Evolutionary conservation across 163 green algal genomes (phyloP).

Genomic region (Chloroidium sp.): DNA sequence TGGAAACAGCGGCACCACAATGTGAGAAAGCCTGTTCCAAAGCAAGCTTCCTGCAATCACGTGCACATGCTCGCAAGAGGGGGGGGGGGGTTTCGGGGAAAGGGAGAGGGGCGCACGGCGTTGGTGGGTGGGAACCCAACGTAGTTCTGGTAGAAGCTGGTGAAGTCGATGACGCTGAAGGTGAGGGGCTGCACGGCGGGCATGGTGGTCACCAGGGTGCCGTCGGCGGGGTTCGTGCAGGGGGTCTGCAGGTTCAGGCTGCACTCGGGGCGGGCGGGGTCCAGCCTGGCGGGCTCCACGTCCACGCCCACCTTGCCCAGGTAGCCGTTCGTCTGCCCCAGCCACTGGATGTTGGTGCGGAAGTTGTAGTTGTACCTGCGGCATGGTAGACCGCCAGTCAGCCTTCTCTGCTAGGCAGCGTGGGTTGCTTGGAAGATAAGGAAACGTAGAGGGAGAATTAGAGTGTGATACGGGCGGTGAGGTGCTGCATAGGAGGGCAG

Average conservation of each 20-base stretch:
- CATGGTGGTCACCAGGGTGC: neutral
- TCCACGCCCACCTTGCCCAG: neutral
- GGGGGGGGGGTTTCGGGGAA: too few species aligned
- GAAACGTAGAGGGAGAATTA: too few species aligned
- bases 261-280: neutral
- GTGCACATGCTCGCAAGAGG: too few species aligned
- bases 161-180: slow-evolving; percentile 1
- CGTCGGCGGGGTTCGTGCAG: neutral
- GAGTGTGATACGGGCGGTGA: too few species aligned
- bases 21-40: too few species aligned
- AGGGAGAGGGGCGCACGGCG: neutral
- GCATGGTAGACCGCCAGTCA: neutral
- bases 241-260: neutral
- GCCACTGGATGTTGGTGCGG: neutral
- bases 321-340: neutral
- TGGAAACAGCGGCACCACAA: too few species aligned
- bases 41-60: too few species aligned
- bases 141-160: neutral
- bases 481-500: too few species aligned
- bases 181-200: neutral
- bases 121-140: neutral
- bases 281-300: neutral
- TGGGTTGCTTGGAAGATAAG: too few species aligned
- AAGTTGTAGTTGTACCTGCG: slow-evolving; percentile 1
- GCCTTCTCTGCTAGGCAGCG: too few species aligned